Percentiles rank a stretch among this genome's conserved stretches.
Conservation (phyloP, 371 early-diverging fungal species). For the Syncephalis fuscata region DNA sequence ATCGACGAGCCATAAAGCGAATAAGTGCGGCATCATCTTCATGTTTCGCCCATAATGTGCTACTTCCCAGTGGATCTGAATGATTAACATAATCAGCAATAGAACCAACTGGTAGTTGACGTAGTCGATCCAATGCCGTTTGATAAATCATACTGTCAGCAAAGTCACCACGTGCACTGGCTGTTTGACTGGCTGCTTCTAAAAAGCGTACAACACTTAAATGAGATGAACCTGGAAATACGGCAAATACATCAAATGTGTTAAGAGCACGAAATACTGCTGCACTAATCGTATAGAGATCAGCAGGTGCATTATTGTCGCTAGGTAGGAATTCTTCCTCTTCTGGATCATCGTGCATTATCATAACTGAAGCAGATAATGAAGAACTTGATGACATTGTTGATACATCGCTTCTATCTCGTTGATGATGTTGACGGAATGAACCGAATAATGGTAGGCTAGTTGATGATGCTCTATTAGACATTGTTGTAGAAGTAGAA, state of each 20-base stretch:
- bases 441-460: no score
- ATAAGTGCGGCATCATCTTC: slow-evolving; percentile 12
- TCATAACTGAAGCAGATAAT: background rate
- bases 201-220: background rate
- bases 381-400: background rate
- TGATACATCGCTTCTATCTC: background rate
- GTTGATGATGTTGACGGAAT: no score
- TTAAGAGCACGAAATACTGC: background rate
- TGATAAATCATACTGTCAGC: background rate
- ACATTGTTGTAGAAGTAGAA: no score
- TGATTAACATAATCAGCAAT: background rate
- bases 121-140: background rate
- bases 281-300: background rate
- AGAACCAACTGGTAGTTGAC: background rate
- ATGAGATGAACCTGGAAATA: background rate
- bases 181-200: background rate
- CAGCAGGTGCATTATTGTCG: background rate
- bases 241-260: background rate
- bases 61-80: slow-evolving; percentile 4
- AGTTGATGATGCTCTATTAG: no score
- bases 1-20: slow-evolving; percentile 13
- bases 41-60: slow-evolving; percentile 1
- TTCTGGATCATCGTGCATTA: background rate
- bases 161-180: background rate
- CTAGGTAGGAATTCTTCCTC: background rate